Base-by-base conservation (phyloP, 768 basidiomycete species). In the Tubosaeta brunneosetosa region DNA sequence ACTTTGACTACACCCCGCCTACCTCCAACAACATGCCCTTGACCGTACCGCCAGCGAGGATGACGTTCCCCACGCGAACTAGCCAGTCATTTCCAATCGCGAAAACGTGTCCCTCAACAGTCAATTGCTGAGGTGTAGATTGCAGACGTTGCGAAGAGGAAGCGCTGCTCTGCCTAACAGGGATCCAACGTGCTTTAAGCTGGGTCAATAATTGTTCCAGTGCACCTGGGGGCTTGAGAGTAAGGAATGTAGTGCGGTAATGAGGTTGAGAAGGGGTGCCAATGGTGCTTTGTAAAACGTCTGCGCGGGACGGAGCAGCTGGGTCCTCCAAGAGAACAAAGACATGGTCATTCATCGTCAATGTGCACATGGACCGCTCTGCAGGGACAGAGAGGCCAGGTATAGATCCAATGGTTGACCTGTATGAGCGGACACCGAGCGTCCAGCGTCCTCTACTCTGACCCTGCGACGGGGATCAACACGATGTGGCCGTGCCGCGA, bases 1-100 rank as follows among this genome's bases (percentile, higher is more conserved):
- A 50, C 47, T 33, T 14, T 29, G 36, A 51, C 44, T 17, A 17
- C 5, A 32, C 38, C 29, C 17, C 27, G 55, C 70, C 53, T 53
- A 88, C 89, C 82, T 92, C 89, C 26, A 92, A 73, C 37, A 92
- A 74, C 85, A 92, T 88, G n/a, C 89, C 89, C 61, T 84, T 88
- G 4, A 86, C 75, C 6, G 80, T 81, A 31, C 88, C 88, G 19
- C 88, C 87, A 19, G 85, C 80, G 17, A 89, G 72, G 40, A 82
- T 77, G 34, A 92, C 88, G 66, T 88, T 88, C 9, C 89, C 89
- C 32, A 83, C 81, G 14, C 89, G 78, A 9, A 92, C 84, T 16
- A 91, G 69, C 86, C 90, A 92, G 65, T 92, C 89, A 33, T 73
- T 84, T 1, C 89, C 89, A 49, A 92, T 88, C 16, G 81, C 69